Percentiles rank a stretch among this genome's conserved stretches.
Evolutionary conservation across 1,284 basidiomycete species (phyloP).

Genomic region (Malassezia psittaci): DNA sequence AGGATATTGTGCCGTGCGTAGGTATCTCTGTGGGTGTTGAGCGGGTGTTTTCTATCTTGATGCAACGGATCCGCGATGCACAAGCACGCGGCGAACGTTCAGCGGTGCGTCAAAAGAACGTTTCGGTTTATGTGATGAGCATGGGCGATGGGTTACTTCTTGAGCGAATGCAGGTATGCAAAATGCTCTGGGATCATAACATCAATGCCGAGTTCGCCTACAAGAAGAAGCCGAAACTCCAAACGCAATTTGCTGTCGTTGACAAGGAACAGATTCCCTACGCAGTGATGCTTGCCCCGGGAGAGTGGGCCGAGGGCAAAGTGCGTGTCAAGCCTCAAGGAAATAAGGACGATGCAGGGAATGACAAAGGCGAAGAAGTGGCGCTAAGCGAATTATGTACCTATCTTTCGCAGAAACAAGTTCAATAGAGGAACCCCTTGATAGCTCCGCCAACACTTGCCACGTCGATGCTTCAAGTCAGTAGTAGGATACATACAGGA

Average conservation of each 20-base stretch:
- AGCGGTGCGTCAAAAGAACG: constrained; percentile 70
- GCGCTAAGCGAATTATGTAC: constrained; percentile 56
- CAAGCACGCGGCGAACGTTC: constrained; percentile 47
- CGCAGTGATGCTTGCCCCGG: constrained; percentile 76
- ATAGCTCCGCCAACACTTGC: constrained; percentile 69
- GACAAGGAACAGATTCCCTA: constrained; percentile 85
- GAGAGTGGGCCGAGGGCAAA: constrained; percentile 56
- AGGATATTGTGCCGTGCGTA: constrained; percentile 77
- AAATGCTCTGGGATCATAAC: constrained; percentile 72
- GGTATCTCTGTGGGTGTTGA: constrained; percentile 90
- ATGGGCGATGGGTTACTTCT: constrained; percentile 79
- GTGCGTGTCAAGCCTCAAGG: constrained; percentile 87
- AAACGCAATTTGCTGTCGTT: constrained; percentile 73
- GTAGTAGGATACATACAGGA: constrained; percentile 53
- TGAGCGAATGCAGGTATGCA: constrained; percentile 73
- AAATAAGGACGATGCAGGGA: constrained; percentile 57
- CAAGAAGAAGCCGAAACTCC: constrained; percentile 66
- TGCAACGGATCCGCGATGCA: constrained; percentile 69
- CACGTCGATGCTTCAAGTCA: constrained; percentile 55
- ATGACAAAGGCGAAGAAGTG: constrained; percentile 57
- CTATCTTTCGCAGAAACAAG: constrained; percentile 52
- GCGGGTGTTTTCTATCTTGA: constrained; percentile 85
- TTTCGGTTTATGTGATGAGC: constrained; percentile 86
- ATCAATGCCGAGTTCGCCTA: constrained; percentile 91
- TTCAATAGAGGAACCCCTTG: constrained; percentile 60